Evolutionary conservation across 2,329 filamentous ascomycete species (phyloP).

Genomic region (Trichoderma simmonsii): DNA sequence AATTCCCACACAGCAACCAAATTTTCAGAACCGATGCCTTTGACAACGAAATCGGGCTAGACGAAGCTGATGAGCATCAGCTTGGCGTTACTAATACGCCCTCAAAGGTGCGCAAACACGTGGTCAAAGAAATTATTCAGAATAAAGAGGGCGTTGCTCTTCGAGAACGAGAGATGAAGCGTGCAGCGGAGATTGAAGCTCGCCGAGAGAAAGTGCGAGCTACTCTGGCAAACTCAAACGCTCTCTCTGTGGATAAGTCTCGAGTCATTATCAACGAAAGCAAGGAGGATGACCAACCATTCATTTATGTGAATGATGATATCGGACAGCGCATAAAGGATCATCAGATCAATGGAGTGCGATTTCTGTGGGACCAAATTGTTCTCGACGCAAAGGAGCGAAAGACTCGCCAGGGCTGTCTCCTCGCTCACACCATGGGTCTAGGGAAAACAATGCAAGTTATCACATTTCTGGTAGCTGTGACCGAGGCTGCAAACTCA

Average conservation of each 20-base stretch:
- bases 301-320: conserved; percentile 61
- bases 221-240: conserved; percentile 43
- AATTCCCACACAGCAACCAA: conserved; percentile 34
- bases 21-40: conserved; percentile 29
- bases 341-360: conserved; percentile 77
- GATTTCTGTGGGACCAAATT: conserved; percentile 86
- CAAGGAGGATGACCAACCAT: conserved; percentile 56
- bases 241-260: conserved; percentile 43
- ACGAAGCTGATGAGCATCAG: conserved; percentile 18
- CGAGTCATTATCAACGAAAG: conserved; percentile 64
- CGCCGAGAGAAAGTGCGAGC: conserved; percentile 48
- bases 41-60: conserved; percentile 23
- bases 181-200: conserved; percentile 51
- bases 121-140: conserved; percentile 34
- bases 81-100: conserved; percentile 2
- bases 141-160: conserved; percentile 45
- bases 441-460: conserved; percentile 91
- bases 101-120: conserved; percentile 23
- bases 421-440: conserved; percentile 88
- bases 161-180: conserved; percentile 54
- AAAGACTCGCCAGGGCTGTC: conserved; percentile 65
- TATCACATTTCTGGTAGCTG: conserved; percentile 74
- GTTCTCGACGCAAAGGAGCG: conserved; percentile 50
- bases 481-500: conserved; percentile 64
- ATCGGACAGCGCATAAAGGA: conserved; percentile 68